Base-by-base conservation (phyloP, 257 asterid species). In the Nicotiana noctiflora region DNA sequence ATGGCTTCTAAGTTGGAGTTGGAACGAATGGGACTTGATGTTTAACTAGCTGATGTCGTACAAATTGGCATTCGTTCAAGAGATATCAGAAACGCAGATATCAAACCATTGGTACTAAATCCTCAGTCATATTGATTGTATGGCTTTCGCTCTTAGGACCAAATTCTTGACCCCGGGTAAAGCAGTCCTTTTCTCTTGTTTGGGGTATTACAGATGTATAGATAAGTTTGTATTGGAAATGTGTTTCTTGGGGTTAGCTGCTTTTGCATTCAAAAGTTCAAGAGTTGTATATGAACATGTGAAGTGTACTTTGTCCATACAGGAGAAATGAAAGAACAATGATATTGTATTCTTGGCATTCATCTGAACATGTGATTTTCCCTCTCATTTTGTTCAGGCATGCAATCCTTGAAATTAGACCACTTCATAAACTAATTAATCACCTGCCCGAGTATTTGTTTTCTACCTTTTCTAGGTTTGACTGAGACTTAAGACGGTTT, bases 1-100 rank as follows among this genome's bases (percentile, higher is more conserved):
- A 82, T 84, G 84, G 88, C 88, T 90, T 13, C 18, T 51, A 51
- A 51, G 56, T 51, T 11, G 56, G 56, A 51, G 6, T 51, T 51
- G 56, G 34, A 19, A 15, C 60, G 51, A 49, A 23, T 8, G 60
- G 60, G 1, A 23, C 40, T 19, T 10, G 37, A 23, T 46, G 78
- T 72, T 57, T 13, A 72, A 72, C 8, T 72, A 46, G 78, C 15
- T 12, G 21, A 49, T 49, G 23, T 74, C 15, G 61, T 74, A 14
- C 25, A 74, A 15, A 21, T 8, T 49, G 61, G 25, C 23, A 6
- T 49, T 49, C 15, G 25, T 74, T 74, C 61, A 49, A 70, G 56
- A 74, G 17, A 4, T 74, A 72, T 23, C 60, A 72, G 78, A 72
- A 49, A 72, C 8, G 40, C 23, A 72, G 40, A 72, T 72, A 74